These are phyloP conservation scores for Spathaspora sp. DNA, from an alignment of 805 yeast species.

Conservation along the genomic window DNA sequence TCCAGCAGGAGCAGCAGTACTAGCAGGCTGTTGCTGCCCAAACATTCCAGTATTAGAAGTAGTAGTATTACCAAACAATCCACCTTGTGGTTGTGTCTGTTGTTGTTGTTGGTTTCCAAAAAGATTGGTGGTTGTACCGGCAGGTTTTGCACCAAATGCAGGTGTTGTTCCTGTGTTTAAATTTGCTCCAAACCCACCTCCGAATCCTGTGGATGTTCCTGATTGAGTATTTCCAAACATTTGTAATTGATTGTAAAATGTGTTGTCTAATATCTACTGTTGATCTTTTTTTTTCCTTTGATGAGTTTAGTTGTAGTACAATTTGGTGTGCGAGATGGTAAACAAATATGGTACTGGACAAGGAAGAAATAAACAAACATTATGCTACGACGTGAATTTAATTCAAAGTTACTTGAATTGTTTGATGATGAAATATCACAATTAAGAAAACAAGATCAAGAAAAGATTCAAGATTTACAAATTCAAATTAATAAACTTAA, in stretches of 20 bases:
- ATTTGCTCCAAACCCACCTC: not conserved
- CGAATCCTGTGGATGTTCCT: not conserved
- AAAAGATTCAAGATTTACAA: not conserved
- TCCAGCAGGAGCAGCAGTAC: constrained; percentile 12
- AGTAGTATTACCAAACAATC: constrained; percentile 16
- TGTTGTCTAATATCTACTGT: not conserved
- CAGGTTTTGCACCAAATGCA: constrained; percentile 1
- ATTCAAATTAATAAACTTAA: not conserved
- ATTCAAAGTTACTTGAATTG: not conserved
- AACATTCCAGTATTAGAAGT: constrained; percentile 16
- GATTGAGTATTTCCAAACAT: constrained; percentile 2
- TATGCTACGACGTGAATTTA: constrained; percentile 2
- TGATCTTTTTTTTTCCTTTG: not conserved
- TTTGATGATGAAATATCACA: not conserved
- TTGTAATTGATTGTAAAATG: not conserved
- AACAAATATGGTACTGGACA: not conserved
- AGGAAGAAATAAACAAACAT: not conserved
- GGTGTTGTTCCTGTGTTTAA: not conserved
- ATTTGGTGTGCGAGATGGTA: not conserved
- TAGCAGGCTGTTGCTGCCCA: constrained; percentile 12
- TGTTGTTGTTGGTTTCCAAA: constrained; percentile 13
- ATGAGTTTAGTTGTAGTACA: not conserved
- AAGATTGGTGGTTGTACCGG: constrained; percentile 12
- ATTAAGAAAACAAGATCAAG: constrained; percentile 2
- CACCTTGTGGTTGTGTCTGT: constrained; percentile 2